A percentile compares a stretch with the other conserved stretches of the same genome.
Conservation (phyloP, 2,329 filamentous ascomycete genomes). For the Epichloe brachyelytri region DNA sequence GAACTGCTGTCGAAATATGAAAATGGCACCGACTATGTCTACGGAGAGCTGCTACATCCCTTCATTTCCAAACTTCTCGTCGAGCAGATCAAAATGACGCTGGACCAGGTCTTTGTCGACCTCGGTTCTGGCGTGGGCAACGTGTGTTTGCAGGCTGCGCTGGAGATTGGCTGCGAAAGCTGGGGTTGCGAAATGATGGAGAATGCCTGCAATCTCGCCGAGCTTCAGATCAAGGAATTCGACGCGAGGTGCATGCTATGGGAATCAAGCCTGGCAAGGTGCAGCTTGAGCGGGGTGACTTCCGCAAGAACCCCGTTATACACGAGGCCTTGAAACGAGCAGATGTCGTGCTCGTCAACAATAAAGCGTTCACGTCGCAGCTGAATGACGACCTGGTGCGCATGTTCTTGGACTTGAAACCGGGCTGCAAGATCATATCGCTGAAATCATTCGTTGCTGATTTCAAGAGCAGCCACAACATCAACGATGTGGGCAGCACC, state of each 20-base stretch:
- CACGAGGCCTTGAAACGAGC: slow-evolving; percentile 64
- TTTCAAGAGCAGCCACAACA: slow-evolving; percentile 62
- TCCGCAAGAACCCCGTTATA: slow-evolving; percentile 60
- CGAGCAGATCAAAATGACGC: slow-evolving; percentile 62
- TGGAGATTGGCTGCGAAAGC: slow-evolving; percentile 86
- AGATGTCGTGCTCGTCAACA: slow-evolving; percentile 96
- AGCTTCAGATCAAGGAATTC: slow-evolving; percentile 73
- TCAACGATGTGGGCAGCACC: slow-evolving; percentile 67
- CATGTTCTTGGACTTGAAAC: slow-evolving; percentile 87
- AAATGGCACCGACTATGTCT: slow-evolving; percentile 84
- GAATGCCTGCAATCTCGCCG: slow-evolving; percentile 72
- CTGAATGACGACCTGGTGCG: slow-evolving; percentile 76
- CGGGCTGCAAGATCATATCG: slow-evolving; percentile 80
- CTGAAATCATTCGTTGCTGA: slow-evolving; percentile 83
- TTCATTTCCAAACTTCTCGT: slow-evolving; percentile 76
- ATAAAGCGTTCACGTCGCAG: slow-evolving; percentile 83
- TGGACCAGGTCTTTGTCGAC: slow-evolving; percentile 81
- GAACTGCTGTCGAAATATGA: slow-evolving; percentile 75
- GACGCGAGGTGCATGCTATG: slow-evolving; percentile 73
- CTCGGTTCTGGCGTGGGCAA: slow-evolving; percentile 94
- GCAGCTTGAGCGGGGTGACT: slow-evolving; percentile 72
- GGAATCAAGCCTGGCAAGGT: slow-evolving; percentile 69
- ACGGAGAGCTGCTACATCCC: slow-evolving; percentile 78
- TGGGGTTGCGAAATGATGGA: slow-evolving; percentile 97
- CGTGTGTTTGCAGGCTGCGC: slow-evolving; percentile 82